Evolutionary conservation across 306 rosid genomes (phyloP), one percentile per base, ranked within the genome.

Genomic region (Gynostemma pentaphyllum): DNA sequence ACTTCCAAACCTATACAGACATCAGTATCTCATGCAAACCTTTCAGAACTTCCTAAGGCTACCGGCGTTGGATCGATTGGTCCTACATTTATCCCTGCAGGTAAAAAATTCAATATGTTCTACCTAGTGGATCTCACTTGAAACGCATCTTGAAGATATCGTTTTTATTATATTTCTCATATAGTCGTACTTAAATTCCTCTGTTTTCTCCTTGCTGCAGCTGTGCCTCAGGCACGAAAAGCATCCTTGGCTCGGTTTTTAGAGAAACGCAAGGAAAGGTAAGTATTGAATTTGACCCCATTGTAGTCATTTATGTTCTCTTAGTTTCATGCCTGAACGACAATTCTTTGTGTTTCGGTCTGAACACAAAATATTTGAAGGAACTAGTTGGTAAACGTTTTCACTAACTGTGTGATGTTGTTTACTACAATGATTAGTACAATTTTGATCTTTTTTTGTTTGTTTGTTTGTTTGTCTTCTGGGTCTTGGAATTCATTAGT

Each of bases 251-350:
- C 89, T 68, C 79, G 99, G n/a, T 94, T 88, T 71, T 74, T 94
- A 66, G 95, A 88, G 85, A 94, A 94, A 86, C 92, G 99, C 75
- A 88, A 80, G 78, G 97, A 84, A 75, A 87, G 99, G 99, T 94
- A 83, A 75, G 19, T 21, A 11, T 24, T n/a, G n/a, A n/a, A n/a
- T n/a, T 19, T 19, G 0, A 24, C 32, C 21, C 5, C 11, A 9
- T 34, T 34, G 19, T 37, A n/a, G n/a, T n/a, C n/a, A n/a, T n/a
- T n/a, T n/a, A n/a, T n/a, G n/a, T n/a, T n/a, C n/a, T n/a, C n/a
- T n/a, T n/a, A n/a, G n/a, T n/a, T n/a, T n/a, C n/a, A n/a, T n/a
- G n/a, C n/a, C n/a, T n/a, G n/a, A n/a, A n/a, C n/a, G n/a, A n/a
- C n/a, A n/a, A n/a, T n/a, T n/a, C n/a, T n/a, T n/a, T n/a, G n/a